These are phyloP conservation scores for Powellomyces hirtus DNA, from an alignment of 192 early-diverging fungal genomes.

Conservation along the genomic window DNA sequence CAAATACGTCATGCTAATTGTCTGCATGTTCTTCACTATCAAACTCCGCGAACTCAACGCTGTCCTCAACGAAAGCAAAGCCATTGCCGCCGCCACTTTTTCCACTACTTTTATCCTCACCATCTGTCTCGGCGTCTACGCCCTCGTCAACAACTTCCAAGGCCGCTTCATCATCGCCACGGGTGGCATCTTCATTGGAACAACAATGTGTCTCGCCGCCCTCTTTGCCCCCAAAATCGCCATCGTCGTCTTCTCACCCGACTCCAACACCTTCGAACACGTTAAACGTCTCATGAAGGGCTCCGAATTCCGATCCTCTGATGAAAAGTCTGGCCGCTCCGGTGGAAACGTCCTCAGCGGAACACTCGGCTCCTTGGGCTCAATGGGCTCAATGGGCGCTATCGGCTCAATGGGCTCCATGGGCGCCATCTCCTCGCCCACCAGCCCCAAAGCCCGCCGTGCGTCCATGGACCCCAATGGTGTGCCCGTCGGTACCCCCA, in stretches of 20 bases:
- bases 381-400: not conserved
- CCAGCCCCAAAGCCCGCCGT: not conserved
- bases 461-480: not conserved
- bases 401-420: not conserved
- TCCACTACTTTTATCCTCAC: slow-evolving; percentile 23
- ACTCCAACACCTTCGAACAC: slow-evolving; percentile 18
- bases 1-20: slow-evolving; percentile 23
- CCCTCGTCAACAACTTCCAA: slow-evolving; percentile 10
- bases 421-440: not conserved
- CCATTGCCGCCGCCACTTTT: slow-evolving; percentile 20
- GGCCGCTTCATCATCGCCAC: slow-evolving; percentile 15
- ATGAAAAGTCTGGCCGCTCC: not conserved
- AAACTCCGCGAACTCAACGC: slow-evolving; percentile 18
- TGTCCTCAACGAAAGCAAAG: slow-evolving; percentile 23
- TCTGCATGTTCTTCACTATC: slow-evolving; percentile 17
- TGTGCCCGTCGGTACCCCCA: not conserved
- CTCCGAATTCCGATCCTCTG: slow-evolving; percentile 11
- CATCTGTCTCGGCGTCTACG: slow-evolving; percentile 21
- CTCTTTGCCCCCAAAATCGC: slow-evolving; percentile 17
- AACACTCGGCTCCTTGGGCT: not conserved
- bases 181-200: slow-evolving; percentile 12
- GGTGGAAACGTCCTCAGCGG: not conserved
- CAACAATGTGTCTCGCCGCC: not conserved
- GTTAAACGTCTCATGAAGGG: not conserved
- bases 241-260: slow-evolving; percentile 13